Percentiles rank a stretch among this genome's conserved stretches.
These are phyloP conservation scores for Coniosporium uncinatum DNA, from an alignment of 2,329 filamentous ascomycete species.

Conservation along the genomic window DNA sequence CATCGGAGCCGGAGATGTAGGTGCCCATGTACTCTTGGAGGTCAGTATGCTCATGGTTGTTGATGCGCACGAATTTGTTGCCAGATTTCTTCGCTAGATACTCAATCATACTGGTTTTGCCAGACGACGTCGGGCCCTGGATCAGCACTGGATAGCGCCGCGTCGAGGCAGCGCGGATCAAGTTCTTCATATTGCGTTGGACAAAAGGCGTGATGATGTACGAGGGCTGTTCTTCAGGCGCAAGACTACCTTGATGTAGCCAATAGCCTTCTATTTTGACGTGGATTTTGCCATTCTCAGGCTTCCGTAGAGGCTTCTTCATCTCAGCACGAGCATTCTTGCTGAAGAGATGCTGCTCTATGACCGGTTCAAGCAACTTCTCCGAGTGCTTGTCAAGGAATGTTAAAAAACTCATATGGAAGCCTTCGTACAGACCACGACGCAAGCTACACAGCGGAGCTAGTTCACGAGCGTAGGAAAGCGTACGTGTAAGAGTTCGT, in stretches of 20 bases:
- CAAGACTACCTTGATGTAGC: slow-evolving; percentile 70
- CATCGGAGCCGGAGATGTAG: slow-evolving; percentile 82
- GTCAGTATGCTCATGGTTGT: slow-evolving; percentile 99
- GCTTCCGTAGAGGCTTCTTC: slow-evolving; percentile 71
- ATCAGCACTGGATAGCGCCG: slow-evolving; percentile 89
- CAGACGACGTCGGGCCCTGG: slow-evolving; percentile 93
- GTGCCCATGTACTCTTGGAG: slow-evolving; percentile 96
- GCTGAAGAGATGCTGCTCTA: slow-evolving; percentile 74
- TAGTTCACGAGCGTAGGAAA: slow-evolving; percentile 85
- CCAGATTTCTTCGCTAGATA: slow-evolving; percentile 96
- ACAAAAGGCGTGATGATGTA: slow-evolving; percentile 98
- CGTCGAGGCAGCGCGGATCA: slow-evolving; percentile 91
- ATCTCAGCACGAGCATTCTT: slow-evolving; percentile 67
- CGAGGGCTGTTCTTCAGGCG: slow-evolving; percentile 68
- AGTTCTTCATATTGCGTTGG: slow-evolving; percentile 87
- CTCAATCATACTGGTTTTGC: slow-evolving; percentile 99
- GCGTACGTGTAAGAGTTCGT: slow-evolving; percentile 82
- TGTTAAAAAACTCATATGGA: slow-evolving; percentile 97
- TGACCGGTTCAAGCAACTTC: slow-evolving; percentile 68
- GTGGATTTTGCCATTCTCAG: slow-evolving; percentile 70
- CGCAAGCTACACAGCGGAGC: slow-evolving; percentile 69
- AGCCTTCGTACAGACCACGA: slow-evolving; percentile 87
- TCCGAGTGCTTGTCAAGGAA: slow-evolving; percentile 81
- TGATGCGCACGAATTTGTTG: slow-evolving; percentile 97
- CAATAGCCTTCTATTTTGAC: slow-evolving; percentile 89